Evolutionary conservation across 192 early-diverging fungal species (phyloP).

Genomic region (Gamsiella multidivaricata): DNA sequence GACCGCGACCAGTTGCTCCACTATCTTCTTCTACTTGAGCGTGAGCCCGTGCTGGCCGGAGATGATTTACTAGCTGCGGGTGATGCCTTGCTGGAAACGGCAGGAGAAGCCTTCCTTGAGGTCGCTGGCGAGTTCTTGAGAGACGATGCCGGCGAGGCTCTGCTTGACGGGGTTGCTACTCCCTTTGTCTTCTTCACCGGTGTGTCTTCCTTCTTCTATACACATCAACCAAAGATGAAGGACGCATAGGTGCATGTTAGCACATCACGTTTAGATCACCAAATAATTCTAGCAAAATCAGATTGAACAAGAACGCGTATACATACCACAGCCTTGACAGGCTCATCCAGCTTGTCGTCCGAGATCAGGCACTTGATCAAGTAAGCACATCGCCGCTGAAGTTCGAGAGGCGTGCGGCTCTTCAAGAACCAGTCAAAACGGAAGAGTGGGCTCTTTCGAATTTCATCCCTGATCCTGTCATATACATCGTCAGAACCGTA

Average conservation of each 20-base stretch:
- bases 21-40: constrained; percentile 39
- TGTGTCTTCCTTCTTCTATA: constrained; percentile 42
- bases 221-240: not conserved
- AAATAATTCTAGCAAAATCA: not conserved
- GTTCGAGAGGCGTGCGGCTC: constrained; percentile 88
- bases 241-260: not conserved
- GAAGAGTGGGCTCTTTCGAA: constrained; percentile 85
- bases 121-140: constrained; percentile 32
- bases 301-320: not conserved
- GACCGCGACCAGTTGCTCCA: not conserved
- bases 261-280: not conserved
- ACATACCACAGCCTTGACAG: constrained; percentile 21
- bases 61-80: constrained; percentile 25
- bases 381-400: constrained; percentile 86
- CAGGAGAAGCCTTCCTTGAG: constrained; percentile 36
- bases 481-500: constrained; percentile 93
- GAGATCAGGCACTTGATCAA: constrained; percentile 65
- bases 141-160: constrained; percentile 29
- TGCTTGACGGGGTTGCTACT: constrained; percentile 22
- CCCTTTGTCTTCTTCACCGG: constrained; percentile 26
- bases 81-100: constrained; percentile 33
- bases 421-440: constrained; percentile 99
- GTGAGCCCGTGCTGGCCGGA: constrained; percentile 17
- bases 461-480: constrained; percentile 90
- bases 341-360: constrained; percentile 40